Base-by-base conservation (phyloP, 176 grass and related monocot genomes). In the Hordeum marinum region DNA sequence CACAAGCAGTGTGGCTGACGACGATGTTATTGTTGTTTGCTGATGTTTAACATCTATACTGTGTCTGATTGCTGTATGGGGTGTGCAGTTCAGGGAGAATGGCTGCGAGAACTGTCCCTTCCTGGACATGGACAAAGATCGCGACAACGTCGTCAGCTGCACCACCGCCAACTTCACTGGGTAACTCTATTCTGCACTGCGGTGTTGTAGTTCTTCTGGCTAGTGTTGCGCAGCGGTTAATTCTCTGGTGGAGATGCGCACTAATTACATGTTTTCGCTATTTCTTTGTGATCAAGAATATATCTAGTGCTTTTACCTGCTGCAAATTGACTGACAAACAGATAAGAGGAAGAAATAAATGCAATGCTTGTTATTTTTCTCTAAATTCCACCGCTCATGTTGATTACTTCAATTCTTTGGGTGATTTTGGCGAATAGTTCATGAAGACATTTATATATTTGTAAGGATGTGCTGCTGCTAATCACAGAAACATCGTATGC, bases 51-150 rank as follows among this genome's bases (percentile, higher is more conserved):
- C 52, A 10, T 66, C n/a, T 52, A 11, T 52, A 11, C 4, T 24
- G 15, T 48, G 8, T 63, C 25, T 85, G 42, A 71, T 70, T 83
- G 20, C 2, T 78, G 31, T 63, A 39, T 79, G 52, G 12, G 32
- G 8, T 50, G 35, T 84, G 87, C 84, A 99, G 96, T 96, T 99
- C 75, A 96, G 94, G 79, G 90, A 96, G 57, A 90, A 92, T 17
- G 93, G 91, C 54, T 99, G 91, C 34, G 96, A 99, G 79, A 99
- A 99, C 80, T 99, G 91, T 88, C 93, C 96, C 5, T 96, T 99
- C 71, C 80, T 96, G 58, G 96, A 99, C 48, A 96, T 99, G 96
- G 93, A 99, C 40, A 99, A 79, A 72, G 96, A 98, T 17, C 83
- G 90, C 7, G 93, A 99, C 25, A 92, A 92, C 12, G 91, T 99